Conservation (phyloP, 2,329 filamentous ascomycete species). For the Intubia oerlemansii region DNA sequence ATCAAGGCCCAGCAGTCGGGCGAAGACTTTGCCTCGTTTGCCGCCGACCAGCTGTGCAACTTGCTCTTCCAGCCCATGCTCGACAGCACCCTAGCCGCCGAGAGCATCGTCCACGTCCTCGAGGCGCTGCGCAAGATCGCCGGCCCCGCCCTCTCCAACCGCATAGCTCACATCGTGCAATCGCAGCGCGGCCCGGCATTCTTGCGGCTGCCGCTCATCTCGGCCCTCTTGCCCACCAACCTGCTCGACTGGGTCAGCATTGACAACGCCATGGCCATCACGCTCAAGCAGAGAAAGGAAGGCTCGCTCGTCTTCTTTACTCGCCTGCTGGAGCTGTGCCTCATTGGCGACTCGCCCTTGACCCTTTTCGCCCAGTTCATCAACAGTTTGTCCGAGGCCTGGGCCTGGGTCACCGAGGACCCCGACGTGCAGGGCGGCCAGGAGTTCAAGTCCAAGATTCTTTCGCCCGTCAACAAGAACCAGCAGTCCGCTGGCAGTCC, state of each 20-base stretch:
- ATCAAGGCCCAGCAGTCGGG: conserved; percentile 41
- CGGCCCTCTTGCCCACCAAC: conserved; percentile 35
- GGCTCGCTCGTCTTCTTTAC: conserved; percentile 62
- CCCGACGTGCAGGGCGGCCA: conserved; percentile 41
- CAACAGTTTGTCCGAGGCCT: conserved; percentile 59
- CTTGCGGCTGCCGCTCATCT: conserved; percentile 33
- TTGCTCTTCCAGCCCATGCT: no score
- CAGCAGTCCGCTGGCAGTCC: no score
- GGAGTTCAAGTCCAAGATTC: conserved; percentile 44
- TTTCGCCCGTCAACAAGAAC: conserved; percentile 17
- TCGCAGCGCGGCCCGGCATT: conserved; percentile 33
- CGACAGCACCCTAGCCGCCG: conserved; percentile 35
- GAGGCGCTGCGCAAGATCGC: conserved; percentile 39
- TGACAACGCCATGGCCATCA: conserved; percentile 51
- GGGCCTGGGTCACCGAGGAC: conserved; percentile 60
- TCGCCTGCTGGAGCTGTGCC: conserved; percentile 53
- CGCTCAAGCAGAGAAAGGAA: conserved; percentile 48
- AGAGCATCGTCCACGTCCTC: conserved; percentile 40
- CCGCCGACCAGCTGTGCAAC: conserved; percentile 38
- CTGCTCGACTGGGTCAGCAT: conserved; percentile 42
- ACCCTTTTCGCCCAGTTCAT: conserved; percentile 74
- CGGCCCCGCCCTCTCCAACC: conserved; percentile 30
- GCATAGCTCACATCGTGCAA: conserved; percentile 33
- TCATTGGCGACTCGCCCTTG: conserved; percentile 58
- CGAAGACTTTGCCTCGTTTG: conserved; percentile 36